Conservation (phyloP, 805 yeast genomes). For the Nakazawaea ernobii region DNA sequence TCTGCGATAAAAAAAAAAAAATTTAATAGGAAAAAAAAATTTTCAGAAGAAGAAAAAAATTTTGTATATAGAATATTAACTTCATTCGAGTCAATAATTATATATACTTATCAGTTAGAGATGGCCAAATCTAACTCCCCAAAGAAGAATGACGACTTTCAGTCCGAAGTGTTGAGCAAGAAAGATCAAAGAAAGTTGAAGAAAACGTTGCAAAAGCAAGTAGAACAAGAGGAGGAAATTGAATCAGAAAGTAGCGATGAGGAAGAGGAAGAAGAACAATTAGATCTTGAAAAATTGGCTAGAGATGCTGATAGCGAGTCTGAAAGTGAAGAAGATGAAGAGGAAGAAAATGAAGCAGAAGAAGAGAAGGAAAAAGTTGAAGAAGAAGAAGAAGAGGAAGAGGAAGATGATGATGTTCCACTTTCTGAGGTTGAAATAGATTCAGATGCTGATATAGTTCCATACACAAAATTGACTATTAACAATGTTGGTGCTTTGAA, state of each 20-base stretch:
- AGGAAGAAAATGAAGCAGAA: conserved; percentile 34
- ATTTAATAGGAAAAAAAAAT: background rate
- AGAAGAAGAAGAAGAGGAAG: conserved; percentile 52
- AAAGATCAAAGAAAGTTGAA: conserved; percentile 58
- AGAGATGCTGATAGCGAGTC: conserved; percentile 30
- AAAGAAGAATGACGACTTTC: conserved; percentile 29
- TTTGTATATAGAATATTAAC: background rate
- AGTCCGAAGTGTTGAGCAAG: conserved; percentile 50
- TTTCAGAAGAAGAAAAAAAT: background rate
- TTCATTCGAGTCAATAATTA: no score
- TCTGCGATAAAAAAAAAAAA: background rate
- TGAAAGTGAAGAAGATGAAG: conserved; percentile 20
- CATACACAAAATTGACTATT: conserved; percentile 82
- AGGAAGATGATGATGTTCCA: conserved; percentile 78
- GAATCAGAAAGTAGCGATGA: conserved; percentile 29
- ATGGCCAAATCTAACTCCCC: conserved; percentile 9
- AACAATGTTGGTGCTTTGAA: conserved; percentile 82
- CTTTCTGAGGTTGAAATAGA: conserved; percentile 89
- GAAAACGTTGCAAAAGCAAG: conserved; percentile 35
- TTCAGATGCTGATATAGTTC: conserved; percentile 91
- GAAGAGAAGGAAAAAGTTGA: conserved; percentile 43
- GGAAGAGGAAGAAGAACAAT: conserved; percentile 22
- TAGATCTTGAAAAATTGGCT: conserved; percentile 21
- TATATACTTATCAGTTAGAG: conserved; percentile 10
- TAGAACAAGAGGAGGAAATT: conserved; percentile 32